Base-by-base conservation (phyloP, 441 rosid species). In the Pelargonium myrrhifolium region DNA sequence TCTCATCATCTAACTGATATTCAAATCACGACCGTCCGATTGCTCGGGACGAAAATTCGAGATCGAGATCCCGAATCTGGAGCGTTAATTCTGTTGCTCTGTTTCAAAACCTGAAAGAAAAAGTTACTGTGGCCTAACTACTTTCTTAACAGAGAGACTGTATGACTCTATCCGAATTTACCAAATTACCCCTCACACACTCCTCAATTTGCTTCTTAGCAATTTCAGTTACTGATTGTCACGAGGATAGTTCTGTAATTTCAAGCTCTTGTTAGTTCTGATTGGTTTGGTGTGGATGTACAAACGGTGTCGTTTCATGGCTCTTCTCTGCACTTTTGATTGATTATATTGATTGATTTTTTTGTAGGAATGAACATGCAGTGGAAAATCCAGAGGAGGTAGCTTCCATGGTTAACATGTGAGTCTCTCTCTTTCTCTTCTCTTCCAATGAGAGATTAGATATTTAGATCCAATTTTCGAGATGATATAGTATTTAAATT, bases 361-460 rank as follows among this genome's bases (percentile, higher is more conserved):
- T 85, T 67, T 69, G 28, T 65, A 81, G 72, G 51, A 5, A 82
- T 76, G 76, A 75, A 70, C 92, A 89, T 70, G 95, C 96, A 10
- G 94, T 87, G 77, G 78, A 80, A 10, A 79, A 90, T 70, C 98
- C 97, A 55, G 98, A 90, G 67, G 73, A 76, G 53, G 75, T 83
- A 9, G 78, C 78, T 72, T 55, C 86, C 59, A 75, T 84, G 81
- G 90, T 82, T 68, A 86, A 82, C 45, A 89, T 80, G 98, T 93
- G 79, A 65, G 91, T 45, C 37, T 5, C 78, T 17, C n/a, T n/a
- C n/a, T n/a, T n/a, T n/a, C 17, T 70, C 60, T 58, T 67, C 37
- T 73, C 43, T 69, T 40, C 68, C 17, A 35, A 3, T 61, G 4
- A 18, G 7, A 11, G 20, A 28, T 28, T 8, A 15, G 17, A 14